Evolutionary conservation across 192 early-diverging fungal genomes (phyloP).

Genomic region (Radiomyces spectabilis): DNA sequence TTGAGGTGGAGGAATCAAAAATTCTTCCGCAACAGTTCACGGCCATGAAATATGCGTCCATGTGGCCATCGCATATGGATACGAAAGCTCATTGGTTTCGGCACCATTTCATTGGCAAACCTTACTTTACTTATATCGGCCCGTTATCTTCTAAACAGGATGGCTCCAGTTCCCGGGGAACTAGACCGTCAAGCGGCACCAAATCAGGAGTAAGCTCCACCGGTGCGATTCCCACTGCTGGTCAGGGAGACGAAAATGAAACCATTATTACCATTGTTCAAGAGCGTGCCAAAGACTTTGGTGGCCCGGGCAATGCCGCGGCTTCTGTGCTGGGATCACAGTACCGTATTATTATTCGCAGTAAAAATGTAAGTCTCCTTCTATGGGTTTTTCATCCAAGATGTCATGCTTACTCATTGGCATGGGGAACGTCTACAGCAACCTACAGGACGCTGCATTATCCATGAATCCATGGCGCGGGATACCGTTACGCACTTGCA

Average conservation of each 20-base stretch:
- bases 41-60: not conserved
- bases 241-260: too few species aligned
- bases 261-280: slow-evolving; percentile 9
- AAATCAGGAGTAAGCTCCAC: too few species aligned
- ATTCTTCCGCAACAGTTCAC: too few species aligned
- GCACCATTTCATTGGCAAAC: slow-evolving; percentile 14
- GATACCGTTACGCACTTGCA: slow-evolving; percentile 5
- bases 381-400: too few species aligned
- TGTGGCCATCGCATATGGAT: slow-evolving; percentile 2
- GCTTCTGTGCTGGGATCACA: slow-evolving; percentile 9
- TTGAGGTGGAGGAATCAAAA: too few species aligned
- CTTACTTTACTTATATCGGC: slow-evolving; percentile 13
- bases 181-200: too few species aligned
- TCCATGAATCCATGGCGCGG: slow-evolving; percentile 13
- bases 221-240: too few species aligned
- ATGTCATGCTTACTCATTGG: too few species aligned
- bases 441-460: too few species aligned
- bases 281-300: slow-evolving; percentile 9
- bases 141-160: too few species aligned
- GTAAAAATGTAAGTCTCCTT: slow-evolving; percentile 19
- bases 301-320: slow-evolving; percentile 9
- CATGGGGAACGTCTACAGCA: too few species aligned
- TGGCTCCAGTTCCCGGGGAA: too few species aligned
- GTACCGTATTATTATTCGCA: slow-evolving; percentile 27
- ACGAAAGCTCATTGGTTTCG: slow-evolving; percentile 12